These are phyloP conservation scores for Suillus fuscotomentosus DNA, from an alignment of 768 basidiomycete species.

Conservation along the genomic window DNA sequence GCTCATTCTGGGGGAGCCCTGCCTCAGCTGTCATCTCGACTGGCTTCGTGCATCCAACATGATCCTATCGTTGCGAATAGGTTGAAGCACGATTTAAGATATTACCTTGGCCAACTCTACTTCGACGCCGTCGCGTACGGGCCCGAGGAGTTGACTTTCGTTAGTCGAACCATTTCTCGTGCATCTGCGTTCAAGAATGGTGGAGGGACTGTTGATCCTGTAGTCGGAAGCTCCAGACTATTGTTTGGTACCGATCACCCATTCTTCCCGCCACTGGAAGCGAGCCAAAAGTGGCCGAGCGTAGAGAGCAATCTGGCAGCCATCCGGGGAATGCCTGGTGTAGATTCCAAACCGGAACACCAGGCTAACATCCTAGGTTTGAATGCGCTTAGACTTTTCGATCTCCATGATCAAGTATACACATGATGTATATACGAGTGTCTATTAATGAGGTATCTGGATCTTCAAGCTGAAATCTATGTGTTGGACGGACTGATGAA, in stretches of 20 bases:
- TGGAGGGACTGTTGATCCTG: slow-evolving; percentile 28
- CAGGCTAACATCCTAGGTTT: slow-evolving; percentile 65
- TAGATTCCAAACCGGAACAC: slow-evolving; percentile 52
- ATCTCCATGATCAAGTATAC: slow-evolving; percentile 33
- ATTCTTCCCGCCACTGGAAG: slow-evolving; percentile 81
- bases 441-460: slow-evolving; percentile 53
- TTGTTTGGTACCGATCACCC: slow-evolving; percentile 89
- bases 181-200: slow-evolving; percentile 45
- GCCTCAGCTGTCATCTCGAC: slow-evolving; percentile 78
- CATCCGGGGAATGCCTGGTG: slow-evolving; percentile 53
- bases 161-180: slow-evolving; percentile 66
- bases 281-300: slow-evolving; percentile 74
- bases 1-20: slow-evolving; percentile 89
- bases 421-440: background rate
- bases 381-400: slow-evolving; percentile 75
- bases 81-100: slow-evolving; percentile 78
- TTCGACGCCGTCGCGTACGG: slow-evolving; percentile 91
- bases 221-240: slow-evolving; percentile 56
- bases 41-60: slow-evolving; percentile 83
- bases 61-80: slow-evolving; percentile 77
- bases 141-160: slow-evolving; percentile 79
- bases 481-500: slow-evolving; percentile 91
- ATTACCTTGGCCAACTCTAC: slow-evolving; percentile 77
- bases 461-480: slow-evolving; percentile 98
- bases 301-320: slow-evolving; percentile 85